phyloP scores from a whole-genome alignment of 2,329 filamentous ascomycete species.

The Elsinoe perseae region DNA sequence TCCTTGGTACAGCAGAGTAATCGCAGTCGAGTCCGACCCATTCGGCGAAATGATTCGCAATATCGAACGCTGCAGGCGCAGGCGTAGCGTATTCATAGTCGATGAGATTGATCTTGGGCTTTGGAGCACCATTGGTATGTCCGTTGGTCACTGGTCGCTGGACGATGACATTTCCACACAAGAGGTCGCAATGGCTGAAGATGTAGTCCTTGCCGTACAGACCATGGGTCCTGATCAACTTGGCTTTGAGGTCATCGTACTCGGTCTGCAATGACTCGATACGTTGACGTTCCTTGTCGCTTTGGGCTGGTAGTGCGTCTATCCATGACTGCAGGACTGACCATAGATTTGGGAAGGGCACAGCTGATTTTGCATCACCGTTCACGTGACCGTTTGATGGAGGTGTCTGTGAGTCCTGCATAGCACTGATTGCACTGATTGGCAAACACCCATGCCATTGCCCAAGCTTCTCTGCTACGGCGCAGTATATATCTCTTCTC shows the following conservation, averaged over 20 bases:
- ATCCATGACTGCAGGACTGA: constrained; percentile 96
- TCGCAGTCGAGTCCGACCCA: constrained; percentile 98
- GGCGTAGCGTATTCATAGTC: constrained; percentile 98
- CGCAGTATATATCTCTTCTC: constrained; percentile 66
- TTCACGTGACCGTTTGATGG: constrained; percentile 20
- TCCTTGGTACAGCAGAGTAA: constrained; percentile 71
- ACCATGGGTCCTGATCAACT: constrained; percentile 68
- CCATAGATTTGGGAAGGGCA: constrained; percentile 67
- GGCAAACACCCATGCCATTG: constrained; percentile 81
- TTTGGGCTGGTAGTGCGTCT: constrained; percentile 67
- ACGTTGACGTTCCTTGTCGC: constrained; percentile 59
- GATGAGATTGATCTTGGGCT: constrained; percentile 65
- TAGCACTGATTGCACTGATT: constrained; percentile 41
- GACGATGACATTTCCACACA: constrained; percentile 95
- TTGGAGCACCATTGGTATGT: constrained; percentile 23
- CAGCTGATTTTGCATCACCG: constrained; percentile 24
- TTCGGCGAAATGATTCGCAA: constrained; percentile 96
- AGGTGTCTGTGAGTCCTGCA: constrained; percentile 19
- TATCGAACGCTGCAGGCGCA: constrained; percentile 88
- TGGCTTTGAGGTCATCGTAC: constrained; percentile 58
- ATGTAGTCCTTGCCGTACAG: constrained; percentile 72
- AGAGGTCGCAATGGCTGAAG: constrained; percentile 89
- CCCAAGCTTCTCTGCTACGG: constrained; percentile 74
- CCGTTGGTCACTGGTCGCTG: constrained; percentile 41
- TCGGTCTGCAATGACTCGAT: constrained; percentile 65